Evolutionary conservation across 108 stramenopile species (phyloP).

Genomic region (Conticribra guillardii): DNA sequence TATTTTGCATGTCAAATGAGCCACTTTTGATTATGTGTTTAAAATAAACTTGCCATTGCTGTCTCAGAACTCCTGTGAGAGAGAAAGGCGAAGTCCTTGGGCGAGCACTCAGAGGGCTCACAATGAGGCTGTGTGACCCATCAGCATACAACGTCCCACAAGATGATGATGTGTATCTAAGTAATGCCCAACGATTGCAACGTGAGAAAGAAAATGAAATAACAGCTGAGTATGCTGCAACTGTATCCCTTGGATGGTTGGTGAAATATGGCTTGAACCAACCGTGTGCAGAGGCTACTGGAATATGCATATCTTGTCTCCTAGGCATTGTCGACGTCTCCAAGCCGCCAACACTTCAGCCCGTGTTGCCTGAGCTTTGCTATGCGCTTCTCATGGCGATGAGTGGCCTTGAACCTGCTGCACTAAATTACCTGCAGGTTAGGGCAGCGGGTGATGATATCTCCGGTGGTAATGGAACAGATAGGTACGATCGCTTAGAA

Average conservation of each 20-base stretch:
- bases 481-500: conserved; percentile 72
- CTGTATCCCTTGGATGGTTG: conserved; percentile 77
- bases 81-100: conserved; percentile 77
- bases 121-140: conserved; percentile 72
- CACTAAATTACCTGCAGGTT: conserved; percentile 81
- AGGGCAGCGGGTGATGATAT: conserved; percentile 62
- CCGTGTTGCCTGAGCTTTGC: conserved; percentile 78
- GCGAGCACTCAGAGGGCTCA: conserved; percentile 63
- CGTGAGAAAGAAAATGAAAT: conserved; percentile 25
- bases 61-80: too few species aligned
- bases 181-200: conserved; percentile 32
- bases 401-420: conserved; percentile 84
- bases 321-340: conserved; percentile 76
- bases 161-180: conserved; percentile 39
- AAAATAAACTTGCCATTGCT: too few species aligned
- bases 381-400: conserved; percentile 78
- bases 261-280: conserved; percentile 80
- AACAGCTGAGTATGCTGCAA: conserved; percentile 69
- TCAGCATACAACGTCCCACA: conserved; percentile 6
- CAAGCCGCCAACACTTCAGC: conserved; percentile 68
- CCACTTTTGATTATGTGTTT: too few species aligned
- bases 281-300: conserved; percentile 78
- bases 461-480: conserved; percentile 39
- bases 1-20: too few species aligned
- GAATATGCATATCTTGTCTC: conserved; percentile 73